phyloP scores from a whole-genome alignment of 1,139 yeast genomes.

The Williopsis jadinii region DNA sequence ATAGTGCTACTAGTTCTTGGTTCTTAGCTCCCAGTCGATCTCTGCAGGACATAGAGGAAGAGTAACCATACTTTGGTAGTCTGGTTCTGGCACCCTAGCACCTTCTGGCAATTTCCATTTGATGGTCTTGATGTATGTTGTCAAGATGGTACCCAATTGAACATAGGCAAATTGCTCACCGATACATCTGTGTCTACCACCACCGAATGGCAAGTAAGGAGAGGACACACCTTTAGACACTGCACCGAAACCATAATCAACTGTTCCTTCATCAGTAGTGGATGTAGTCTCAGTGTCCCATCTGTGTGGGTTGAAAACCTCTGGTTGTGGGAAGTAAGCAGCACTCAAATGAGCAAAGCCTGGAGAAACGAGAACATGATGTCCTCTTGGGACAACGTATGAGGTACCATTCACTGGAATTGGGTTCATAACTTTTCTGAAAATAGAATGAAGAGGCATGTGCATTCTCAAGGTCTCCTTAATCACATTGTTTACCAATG shows the following conservation, averaged over 20 bases:
- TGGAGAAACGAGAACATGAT: conserved; percentile 86
- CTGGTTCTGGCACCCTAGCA: conserved; percentile 61
- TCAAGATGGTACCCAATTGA: conserved; percentile 82
- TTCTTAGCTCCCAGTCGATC: conserved; percentile 69
- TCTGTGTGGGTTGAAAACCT: conserved; percentile 72
- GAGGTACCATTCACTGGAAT: conserved; percentile 75
- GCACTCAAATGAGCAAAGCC: conserved; percentile 82
- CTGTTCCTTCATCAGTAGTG: conserved; percentile 40
- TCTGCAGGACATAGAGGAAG: conserved; percentile 77
- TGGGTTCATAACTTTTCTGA: conserved; percentile 81
- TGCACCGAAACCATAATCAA: conserved; percentile 94
- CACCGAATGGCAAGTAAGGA: conserved; percentile 96
- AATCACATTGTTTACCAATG: conserved; percentile 72
- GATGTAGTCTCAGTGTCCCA: conserved; percentile 54
- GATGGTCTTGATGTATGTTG: conserved; percentile 68
- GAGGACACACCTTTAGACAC: conserved; percentile 93
- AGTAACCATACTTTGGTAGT: conserved; percentile 90
- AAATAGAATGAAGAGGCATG: conserved; percentile 91
- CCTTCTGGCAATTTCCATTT: conserved; percentile 67
- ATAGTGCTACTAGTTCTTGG: conserved; percentile 1
- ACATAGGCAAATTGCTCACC: conserved; percentile 98
- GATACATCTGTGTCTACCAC: conserved; percentile 98
- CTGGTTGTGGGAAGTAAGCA: conserved; percentile 70
- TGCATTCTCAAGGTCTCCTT: conserved; percentile 94
- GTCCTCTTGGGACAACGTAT: conserved; percentile 82